Percentiles rank a stretch among this genome's conserved stretches.
Conservation (phyloP, 1,284 basidiomycete genomes). For the Ceratobasidium sp. region DNA sequence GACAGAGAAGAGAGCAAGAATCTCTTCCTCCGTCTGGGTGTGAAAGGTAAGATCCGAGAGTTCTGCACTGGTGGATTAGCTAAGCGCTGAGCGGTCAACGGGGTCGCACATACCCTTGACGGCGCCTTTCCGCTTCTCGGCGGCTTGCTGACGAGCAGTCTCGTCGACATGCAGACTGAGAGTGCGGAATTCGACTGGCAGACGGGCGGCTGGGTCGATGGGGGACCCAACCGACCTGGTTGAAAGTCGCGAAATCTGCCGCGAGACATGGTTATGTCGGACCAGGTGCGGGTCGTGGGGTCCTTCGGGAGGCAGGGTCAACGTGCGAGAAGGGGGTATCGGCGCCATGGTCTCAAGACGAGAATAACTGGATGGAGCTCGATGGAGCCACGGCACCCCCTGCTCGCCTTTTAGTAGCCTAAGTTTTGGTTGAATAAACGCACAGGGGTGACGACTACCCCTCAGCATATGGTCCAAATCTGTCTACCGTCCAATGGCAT, state of each 20-base stretch:
- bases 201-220: conserved; percentile 32
- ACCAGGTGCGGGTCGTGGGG: background rate
- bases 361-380: background rate
- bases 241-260: conserved; percentile 15
- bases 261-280: conserved; percentile 15
- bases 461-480: background rate
- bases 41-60: conserved; percentile 62
- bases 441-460: background rate
- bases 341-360: conserved; percentile 1
- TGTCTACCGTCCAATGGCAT: conserved; percentile 12
- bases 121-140: conserved; percentile 38
- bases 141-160: conserved; percentile 18
- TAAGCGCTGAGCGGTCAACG: background rate
- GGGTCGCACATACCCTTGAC: conserved; percentile 44
- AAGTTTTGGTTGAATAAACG: too few relatives aligned
- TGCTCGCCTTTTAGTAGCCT: background rate
- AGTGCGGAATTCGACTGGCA: conserved; percentile 42
- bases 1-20: conserved; percentile 58
- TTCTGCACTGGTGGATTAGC: conserved; percentile 45
- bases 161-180: conserved; percentile 41
- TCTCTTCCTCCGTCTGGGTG: conserved; percentile 55
- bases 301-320: conserved; percentile 21
- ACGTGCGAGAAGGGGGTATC: background rate
- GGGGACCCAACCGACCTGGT: conserved; percentile 14
- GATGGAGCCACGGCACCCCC: background rate